Conservation (phyloP, 352 stramenopile genomes). For the Pythium phragmitis region DNA sequence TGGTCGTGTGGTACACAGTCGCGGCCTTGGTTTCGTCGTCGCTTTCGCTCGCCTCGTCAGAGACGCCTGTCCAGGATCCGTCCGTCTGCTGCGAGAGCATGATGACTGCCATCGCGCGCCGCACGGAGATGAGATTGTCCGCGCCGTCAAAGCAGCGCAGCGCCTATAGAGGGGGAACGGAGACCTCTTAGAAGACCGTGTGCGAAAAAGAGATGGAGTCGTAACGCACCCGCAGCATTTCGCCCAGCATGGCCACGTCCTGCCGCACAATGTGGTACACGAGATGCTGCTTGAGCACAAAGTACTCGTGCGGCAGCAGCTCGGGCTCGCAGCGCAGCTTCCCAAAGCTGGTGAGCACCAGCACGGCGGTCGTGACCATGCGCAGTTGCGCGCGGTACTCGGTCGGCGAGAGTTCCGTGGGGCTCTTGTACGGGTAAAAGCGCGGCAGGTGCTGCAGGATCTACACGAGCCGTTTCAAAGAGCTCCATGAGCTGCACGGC, state of each 20-base stretch:
- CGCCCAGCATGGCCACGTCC: slow-evolving; percentile 65
- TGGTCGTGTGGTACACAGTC: slow-evolving; percentile 49
- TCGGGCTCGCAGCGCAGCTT: slow-evolving; percentile 71
- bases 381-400: slow-evolving; percentile 83
- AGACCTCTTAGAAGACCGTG: not conserved
- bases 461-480: not conserved
- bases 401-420: slow-evolving; percentile 51
- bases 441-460: slow-evolving; percentile 61
- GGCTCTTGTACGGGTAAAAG: slow-evolving; percentile 86
- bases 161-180: slow-evolving; percentile 35
- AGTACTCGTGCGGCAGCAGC: slow-evolving; percentile 89
- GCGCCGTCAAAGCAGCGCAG: slow-evolving; percentile 72
- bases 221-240: slow-evolving; percentile 59
- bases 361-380: slow-evolving; percentile 81
- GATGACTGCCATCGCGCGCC: slow-evolving; percentile 68
- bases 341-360: slow-evolving; percentile 86
- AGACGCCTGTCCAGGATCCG: slow-evolving; percentile 48
- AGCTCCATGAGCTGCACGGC: not conserved
- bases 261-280: slow-evolving; percentile 74
- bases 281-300: slow-evolving; percentile 86
- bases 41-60: not conserved
- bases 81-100: slow-evolving; percentile 55
- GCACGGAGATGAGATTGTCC: slow-evolving; percentile 65
- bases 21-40: slow-evolving; percentile 4
- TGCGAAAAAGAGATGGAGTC: not conserved